phyloP scores from a whole-genome alignment of 202 grass and related monocot species.

The Panicum virgatum region DNA sequence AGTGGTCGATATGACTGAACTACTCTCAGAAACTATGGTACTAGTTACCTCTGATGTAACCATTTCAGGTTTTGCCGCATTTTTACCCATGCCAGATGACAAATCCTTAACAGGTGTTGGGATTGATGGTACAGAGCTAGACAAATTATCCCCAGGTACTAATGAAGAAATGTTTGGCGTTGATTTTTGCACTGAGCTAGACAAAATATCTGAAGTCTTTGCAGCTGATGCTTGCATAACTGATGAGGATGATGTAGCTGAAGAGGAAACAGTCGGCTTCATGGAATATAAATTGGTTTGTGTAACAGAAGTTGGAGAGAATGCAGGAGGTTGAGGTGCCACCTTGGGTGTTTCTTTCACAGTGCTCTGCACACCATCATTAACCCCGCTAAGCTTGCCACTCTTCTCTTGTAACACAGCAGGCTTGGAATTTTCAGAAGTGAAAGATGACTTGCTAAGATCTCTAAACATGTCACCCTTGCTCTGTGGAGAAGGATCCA shows the following conservation, averaged over 20 bases:
- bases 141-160: slow-evolving; percentile 24
- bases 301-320: slow-evolving; percentile 29
- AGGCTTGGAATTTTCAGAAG: slow-evolving; percentile 45
- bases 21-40: slow-evolving; percentile 35
- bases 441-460: slow-evolving; percentile 52
- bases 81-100: slow-evolving; percentile 36
- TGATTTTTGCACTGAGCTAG: slow-evolving; percentile 44
- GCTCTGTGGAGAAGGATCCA: slow-evolving; percentile 37
- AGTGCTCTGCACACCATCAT: slow-evolving; percentile 23
- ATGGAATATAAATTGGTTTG: slow-evolving; percentile 27
- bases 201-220: slow-evolving; percentile 39
- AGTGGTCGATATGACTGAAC: slow-evolving; percentile 25
- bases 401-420: slow-evolving; percentile 39
- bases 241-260: slow-evolving; percentile 33
- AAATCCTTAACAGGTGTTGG: slow-evolving; percentile 33
- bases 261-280: slow-evolving; percentile 32
- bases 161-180: slow-evolving; percentile 21
- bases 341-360: slow-evolving; percentile 45
- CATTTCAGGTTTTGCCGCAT: slow-evolving; percentile 46
- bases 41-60: slow-evolving; percentile 43
- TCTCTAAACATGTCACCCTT: slow-evolving; percentile 43
- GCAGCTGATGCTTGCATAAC: slow-evolving; percentile 37
- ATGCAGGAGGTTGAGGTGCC: slow-evolving; percentile 39
- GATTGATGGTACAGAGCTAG: slow-evolving; percentile 44
- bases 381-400: slow-evolving; percentile 32